These are phyloP conservation scores for Aspergillus ostianus DNA, from an alignment of 495 filamentous ascomycete species.

Conservation along the genomic window DNA sequence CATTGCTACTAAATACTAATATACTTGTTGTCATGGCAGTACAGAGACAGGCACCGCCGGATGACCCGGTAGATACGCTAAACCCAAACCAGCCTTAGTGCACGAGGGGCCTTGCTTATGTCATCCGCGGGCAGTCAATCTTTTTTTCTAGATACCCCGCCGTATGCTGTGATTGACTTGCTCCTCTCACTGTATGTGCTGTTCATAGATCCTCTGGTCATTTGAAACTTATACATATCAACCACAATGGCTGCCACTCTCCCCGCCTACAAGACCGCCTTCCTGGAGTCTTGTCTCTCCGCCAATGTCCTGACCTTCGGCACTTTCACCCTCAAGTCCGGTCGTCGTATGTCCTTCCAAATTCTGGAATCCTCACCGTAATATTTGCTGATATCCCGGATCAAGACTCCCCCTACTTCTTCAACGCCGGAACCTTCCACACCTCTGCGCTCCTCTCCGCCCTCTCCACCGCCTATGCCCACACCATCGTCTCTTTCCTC, in stretches of 20 bases:
- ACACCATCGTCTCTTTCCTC: slow-evolving; percentile 56
- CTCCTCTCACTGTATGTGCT: too few relatives aligned
- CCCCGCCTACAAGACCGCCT: slow-evolving; percentile 57
- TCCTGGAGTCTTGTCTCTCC: slow-evolving; percentile 69
- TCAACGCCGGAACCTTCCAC: slow-evolving; percentile 89
- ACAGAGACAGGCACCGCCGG: too few relatives aligned
- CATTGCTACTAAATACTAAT: too few relatives aligned
- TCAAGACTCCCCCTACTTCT: slow-evolving; percentile 89
- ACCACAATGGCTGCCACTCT: slow-evolving; percentile 21
- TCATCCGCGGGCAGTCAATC: neutral
- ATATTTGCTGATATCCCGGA: neutral
- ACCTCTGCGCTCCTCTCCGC: slow-evolving; percentile 68
- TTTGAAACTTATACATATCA: too few relatives aligned
- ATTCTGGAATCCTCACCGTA: neutral
- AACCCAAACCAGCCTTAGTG: neutral
- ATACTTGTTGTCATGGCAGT: too few relatives aligned
- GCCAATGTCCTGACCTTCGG: slow-evolving; percentile 85
- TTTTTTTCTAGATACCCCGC: neutral
- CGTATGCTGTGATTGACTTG: too few relatives aligned
- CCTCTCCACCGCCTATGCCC: slow-evolving; percentile 76
- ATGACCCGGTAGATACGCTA: neutral
- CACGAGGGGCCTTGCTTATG: neutral
- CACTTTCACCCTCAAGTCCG: slow-evolving; percentile 85
- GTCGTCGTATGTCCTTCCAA: slow-evolving; percentile 43
- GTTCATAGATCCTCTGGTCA: too few relatives aligned